Evolutionary conservation across 2,329 filamentous ascomycete species (phyloP).

Genomic region (Amylocarpus encephaloides): DNA sequence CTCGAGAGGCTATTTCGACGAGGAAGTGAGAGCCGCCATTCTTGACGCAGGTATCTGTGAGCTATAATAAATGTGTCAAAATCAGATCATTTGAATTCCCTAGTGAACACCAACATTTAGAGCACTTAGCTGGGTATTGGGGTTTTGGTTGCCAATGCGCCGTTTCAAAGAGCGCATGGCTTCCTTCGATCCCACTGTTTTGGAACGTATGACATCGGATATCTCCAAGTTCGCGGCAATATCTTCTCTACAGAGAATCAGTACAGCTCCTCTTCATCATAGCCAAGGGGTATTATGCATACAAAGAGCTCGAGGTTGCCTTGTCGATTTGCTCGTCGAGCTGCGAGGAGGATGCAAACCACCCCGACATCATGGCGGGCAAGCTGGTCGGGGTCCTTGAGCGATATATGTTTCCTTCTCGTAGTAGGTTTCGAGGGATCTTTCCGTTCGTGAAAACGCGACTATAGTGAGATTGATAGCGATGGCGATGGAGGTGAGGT

Average conservation of each 20-base stretch:
- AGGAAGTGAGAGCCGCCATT: conserved; percentile 96
- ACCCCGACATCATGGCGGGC: conserved; percentile 35
- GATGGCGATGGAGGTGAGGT: too few relatives aligned
- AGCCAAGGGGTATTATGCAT: conserved; percentile 23
- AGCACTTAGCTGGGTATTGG: conserved; percentile 92
- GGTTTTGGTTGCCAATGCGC: conserved; percentile 94
- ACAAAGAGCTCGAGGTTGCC: conserved; percentile 86
- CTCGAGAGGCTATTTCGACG: conserved; percentile 86
- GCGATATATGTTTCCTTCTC: neutral
- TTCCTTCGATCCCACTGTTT: conserved; percentile 94
- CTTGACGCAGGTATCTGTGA: conserved; percentile 97
- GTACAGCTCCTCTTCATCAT: conserved; percentile 4
- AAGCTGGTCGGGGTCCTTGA: neutral
- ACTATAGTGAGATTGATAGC: too few relatives aligned
- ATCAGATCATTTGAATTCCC: neutral
- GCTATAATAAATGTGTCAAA: conserved; percentile 42
- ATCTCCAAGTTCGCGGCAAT: conserved; percentile 97
- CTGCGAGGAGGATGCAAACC: conserved; percentile 89
- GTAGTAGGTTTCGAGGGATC: neutral
- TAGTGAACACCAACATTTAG: conserved; percentile 57
- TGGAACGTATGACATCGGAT: conserved; percentile 93
- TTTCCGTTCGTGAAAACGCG: too few relatives aligned
- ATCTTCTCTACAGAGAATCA: conserved; percentile 62
- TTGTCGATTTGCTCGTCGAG: conserved; percentile 96
- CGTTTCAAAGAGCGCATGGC: conserved; percentile 95